Evolutionary conservation across 2,329 filamentous ascomycete species (phyloP), one percentile per base, ranked within the genome.

Genomic region (Dissoconium aciculare): DNA sequence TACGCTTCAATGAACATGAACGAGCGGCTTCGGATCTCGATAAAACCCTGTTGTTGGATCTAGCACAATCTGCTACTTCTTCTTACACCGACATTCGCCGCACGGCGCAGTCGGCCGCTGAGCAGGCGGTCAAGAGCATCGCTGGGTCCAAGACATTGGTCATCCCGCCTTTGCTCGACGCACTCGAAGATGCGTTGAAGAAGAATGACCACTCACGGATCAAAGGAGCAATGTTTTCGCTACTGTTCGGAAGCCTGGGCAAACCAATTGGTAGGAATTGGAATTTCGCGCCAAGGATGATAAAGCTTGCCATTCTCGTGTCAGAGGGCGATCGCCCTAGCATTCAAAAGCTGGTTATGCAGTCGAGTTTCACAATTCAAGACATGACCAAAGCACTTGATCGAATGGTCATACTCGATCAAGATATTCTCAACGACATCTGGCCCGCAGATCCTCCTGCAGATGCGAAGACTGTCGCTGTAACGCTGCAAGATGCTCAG

Each of bases 1-100:
- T 93, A 30, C 82, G 91, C 44, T 85, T 94, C 58, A 98, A 95
- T 46, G 78, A 87, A 15, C 77, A 82, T 2, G 80, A 87, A 12
- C 71, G 89, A 31, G 79, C 80, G 26, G 85, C 87, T 53, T 91
- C 83, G 17, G 76, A 84, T n/a, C 64, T 98, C 1, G 89, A 98
- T 55, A 87, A 84, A 53, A 68, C 66, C 10, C 60, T 98, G 9
- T 63, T 98, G 1, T 64, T 92, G 11, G 85, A 98, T 52, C 66
- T 98, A 21, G 83, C 85, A 4, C 71, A 91, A 44, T 94, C 87
- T 0, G 84, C 80, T 40, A 75, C 92, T 3, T 95, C 87, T 0
- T 62, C 82, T 4, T 98, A 98, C 52, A 89, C 89, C 0, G 89
- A 98, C 51, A 89, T 95, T 30, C 78, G 91, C n/a, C 71, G 85